Conservation (phyloP, 495 filamentous ascomycete genomes). For the Penicillium subrubescens region DNA sequence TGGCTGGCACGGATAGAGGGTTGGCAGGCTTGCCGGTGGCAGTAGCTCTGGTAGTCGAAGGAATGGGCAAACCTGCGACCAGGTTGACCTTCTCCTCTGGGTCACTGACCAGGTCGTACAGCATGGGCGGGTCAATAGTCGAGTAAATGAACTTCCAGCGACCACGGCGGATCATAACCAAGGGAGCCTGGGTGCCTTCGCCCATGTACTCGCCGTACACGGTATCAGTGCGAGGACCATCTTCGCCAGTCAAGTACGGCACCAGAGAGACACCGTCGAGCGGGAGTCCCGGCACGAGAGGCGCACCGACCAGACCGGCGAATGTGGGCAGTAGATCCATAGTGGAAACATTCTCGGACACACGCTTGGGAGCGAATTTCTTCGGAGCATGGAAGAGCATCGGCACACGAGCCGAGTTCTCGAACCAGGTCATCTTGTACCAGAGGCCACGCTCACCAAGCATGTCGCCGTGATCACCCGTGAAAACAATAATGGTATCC, state of each 20-base stretch:
- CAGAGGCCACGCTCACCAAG: constrained; percentile 84
- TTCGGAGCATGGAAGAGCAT: constrained; percentile 74
- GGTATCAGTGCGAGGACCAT: constrained; percentile 61
- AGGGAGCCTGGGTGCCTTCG: constrained; percentile 79
- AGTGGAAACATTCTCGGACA: constrained; percentile 78
- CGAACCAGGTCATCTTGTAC: constrained; percentile 96
- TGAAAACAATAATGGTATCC: constrained; percentile 84
- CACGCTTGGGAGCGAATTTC: constrained; percentile 64
- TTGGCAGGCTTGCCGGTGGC: constrained; percentile 19
- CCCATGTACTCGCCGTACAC: constrained; percentile 89
- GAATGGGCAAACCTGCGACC: constrained; percentile 44
- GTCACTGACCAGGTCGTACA: constrained; percentile 73
- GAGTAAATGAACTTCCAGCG: constrained; percentile 83
- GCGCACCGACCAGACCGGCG: constrained; percentile 72
- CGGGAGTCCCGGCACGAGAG: constrained; percentile 62
- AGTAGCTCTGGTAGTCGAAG: constrained; percentile 8
- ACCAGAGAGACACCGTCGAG: constrained; percentile 77
- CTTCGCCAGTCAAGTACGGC: constrained; percentile 65
- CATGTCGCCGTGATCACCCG: constrained; percentile 91
- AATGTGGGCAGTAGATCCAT: constrained; percentile 85
- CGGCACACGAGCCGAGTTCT: constrained; percentile 80
- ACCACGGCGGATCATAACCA: constrained; percentile 89
- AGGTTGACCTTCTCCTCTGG: constrained; percentile 75
- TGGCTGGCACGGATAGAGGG: constrained; percentile 17
- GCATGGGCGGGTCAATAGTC: constrained; percentile 74